These are phyloP conservation scores for Dendrobium catenatum DNA, from an alignment of 106 monocot genomes.

Conservation along the genomic window DNA sequence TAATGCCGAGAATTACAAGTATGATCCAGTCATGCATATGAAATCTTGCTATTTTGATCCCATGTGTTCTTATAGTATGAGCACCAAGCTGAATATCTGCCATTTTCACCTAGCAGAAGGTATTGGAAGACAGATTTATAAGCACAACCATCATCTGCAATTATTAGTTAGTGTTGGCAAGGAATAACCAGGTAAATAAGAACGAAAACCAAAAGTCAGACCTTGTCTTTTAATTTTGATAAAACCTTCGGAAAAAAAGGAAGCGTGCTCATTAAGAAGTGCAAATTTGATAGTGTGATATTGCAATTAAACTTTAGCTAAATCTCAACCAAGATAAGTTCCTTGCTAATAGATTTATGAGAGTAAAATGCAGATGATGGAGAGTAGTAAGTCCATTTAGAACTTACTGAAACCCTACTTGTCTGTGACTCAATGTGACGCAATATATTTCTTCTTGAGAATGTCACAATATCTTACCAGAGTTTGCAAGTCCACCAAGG, in stretches of 20 bases:
- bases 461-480: too few species aligned
- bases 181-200: background rate
- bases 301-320: background rate
- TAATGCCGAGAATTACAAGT: conserved; percentile 45
- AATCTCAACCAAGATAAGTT: too few species aligned
- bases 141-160: background rate
- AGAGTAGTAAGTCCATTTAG: background rate
- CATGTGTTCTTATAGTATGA: conserved; percentile 81
- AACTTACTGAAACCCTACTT: too few species aligned
- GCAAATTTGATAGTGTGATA: background rate
- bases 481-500: too few species aligned
- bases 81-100: conserved; percentile 51
- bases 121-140: background rate
- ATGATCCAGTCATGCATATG: conserved; percentile 93
- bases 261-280: background rate
- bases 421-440: too few species aligned
- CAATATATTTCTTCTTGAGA: too few species aligned
- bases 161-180: background rate
- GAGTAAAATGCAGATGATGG: background rate
- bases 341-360: too few species aligned
- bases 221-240: background rate
- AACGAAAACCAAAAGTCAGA: background rate
- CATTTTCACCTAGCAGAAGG: conserved; percentile 36
- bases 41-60: conserved; percentile 48
- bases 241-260: background rate